Base-by-base conservation (phyloP, 2,329 filamentous ascomycete genomes). In the Botryotinia convoluta region DNA sequence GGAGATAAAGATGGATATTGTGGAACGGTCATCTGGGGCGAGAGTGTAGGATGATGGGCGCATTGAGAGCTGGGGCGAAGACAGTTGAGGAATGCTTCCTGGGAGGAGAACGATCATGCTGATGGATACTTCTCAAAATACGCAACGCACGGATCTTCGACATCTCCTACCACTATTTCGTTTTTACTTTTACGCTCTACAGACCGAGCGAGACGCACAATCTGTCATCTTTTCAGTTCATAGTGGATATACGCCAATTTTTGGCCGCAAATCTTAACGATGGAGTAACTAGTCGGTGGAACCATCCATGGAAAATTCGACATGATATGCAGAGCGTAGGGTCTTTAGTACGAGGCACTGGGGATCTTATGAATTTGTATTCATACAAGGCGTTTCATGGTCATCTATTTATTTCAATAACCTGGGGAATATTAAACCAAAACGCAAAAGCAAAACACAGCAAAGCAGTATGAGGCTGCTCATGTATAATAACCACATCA, bases 371-470 rank as follows among this genome's bases (percentile, higher is more conserved):
- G 37, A 69, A 42, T n/a, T 69, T 69, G 35, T 57, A 29, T n/a
- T 69, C 48, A 44, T 57, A 72, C 65, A 26, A 59, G 73, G 71
- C 71, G 71, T 74, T 74, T 57, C 51, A 51, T 54, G 73, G 73
- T 69, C 69, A 68, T 57, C 35, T 67, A 71, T 32, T 45, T 29
- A 51, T 59, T 57, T 69, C 35, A 69, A 57, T 39, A 51, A 57
- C 35, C 39, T 57, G 48, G 65, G 26, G n/a, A 57, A 37, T 12
- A 42, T 26, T 29, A 16, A 44, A 57, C n/a, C 48, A 57, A 57
- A 48, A 62, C 3, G 37, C 60, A 29, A 29, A 54, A 57, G 64
- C 48, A 39, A 57, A 57, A 16, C 35, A 39, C 26, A 63, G n/a
- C n/a, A 57, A 39, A 54, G 37, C 26, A 69, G 65, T 18, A 57